These are phyloP conservation scores for Pythium sukuiense DNA, from an alignment of 352 stramenopile genomes.

Conservation along the genomic window DNA sequence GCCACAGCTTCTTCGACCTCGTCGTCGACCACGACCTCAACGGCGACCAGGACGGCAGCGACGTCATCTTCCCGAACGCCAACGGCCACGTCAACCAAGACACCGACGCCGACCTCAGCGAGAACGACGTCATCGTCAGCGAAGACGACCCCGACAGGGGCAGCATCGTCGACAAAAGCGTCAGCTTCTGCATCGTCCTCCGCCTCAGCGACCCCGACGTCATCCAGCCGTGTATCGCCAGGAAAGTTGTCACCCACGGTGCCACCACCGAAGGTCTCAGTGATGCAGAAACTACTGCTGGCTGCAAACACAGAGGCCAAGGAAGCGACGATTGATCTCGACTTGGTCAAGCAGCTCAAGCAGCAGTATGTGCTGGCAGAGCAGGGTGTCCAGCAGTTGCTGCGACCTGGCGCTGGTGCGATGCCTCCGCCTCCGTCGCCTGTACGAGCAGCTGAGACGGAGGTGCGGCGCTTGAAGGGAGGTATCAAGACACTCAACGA, in stretches of 20 bases:
- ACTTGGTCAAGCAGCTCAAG: slow-evolving; percentile 53
- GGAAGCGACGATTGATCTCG: slow-evolving; percentile 18
- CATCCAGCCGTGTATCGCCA: slow-evolving; percentile 13
- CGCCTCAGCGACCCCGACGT: background rate
- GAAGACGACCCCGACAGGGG: background rate
- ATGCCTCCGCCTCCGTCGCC: slow-evolving; percentile 28
- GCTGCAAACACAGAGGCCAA: slow-evolving; percentile 21
- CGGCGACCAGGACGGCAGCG: background rate
- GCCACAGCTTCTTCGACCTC: background rate
- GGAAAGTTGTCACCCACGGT: slow-evolving; percentile 12
- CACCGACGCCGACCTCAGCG: background rate
- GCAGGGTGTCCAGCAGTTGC: slow-evolving; percentile 59
- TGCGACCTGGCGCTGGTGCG: slow-evolving; percentile 39
- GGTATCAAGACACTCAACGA: slow-evolving; percentile 33
- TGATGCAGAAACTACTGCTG: slow-evolving; percentile 26
- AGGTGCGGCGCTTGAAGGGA: slow-evolving; percentile 53
- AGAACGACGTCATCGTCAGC: slow-evolving; percentile 3
- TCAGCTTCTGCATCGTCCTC: background rate
- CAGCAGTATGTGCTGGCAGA: slow-evolving; percentile 66
- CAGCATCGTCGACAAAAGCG: background rate
- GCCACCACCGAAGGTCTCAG: slow-evolving; percentile 22
- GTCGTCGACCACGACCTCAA: slow-evolving; percentile 4
- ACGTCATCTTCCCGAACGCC: background rate
- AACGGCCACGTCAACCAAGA: background rate
- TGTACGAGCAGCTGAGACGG: slow-evolving; percentile 39